Percentiles rank a stretch among this genome's conserved stretches.
Conservation (phyloP, 2,329 filamentous ascomycete genomes). For the Ophioceras dolichostomum region DNA sequence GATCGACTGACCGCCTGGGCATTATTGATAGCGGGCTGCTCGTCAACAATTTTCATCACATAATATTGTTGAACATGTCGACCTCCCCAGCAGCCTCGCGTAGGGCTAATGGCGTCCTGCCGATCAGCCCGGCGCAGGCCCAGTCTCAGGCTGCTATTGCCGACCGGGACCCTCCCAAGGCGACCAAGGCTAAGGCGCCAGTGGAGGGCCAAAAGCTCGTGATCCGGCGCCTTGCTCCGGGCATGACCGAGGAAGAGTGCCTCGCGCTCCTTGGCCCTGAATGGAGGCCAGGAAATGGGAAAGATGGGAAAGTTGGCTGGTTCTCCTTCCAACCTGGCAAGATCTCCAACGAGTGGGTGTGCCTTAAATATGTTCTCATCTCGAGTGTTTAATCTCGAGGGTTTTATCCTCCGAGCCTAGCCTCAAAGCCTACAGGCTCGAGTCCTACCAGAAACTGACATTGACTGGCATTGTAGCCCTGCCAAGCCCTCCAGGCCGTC, state of each 20-base stretch:
- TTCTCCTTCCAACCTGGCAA: conserved; percentile 55
- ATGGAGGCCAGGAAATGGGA: conserved; percentile 72
- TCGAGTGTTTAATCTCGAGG: too few relatives aligned
- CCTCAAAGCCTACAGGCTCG: too few relatives aligned
- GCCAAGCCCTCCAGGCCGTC: conserved; percentile 75
- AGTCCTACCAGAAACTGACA: too few relatives aligned
- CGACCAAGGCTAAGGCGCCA: conserved; percentile 35
- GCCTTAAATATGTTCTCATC: too few relatives aligned
- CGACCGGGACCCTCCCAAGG: conserved; percentile 22
- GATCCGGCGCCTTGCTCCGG: conserved; percentile 74
- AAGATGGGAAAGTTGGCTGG: conserved; percentile 77
- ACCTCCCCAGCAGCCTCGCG: conserved; percentile 17
- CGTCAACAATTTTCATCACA: too few relatives aligned
- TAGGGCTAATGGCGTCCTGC: conserved; percentile 39
- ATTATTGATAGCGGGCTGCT: too few relatives aligned
- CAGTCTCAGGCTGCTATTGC: too few relatives aligned
- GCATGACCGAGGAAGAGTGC: conserved; percentile 71
- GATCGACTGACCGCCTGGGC: too few relatives aligned
- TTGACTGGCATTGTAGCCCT: too few relatives aligned
- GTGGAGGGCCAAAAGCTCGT: conserved; percentile 69
- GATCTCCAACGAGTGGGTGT: conserved; percentile 77
- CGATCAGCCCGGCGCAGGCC: conserved; percentile 26
- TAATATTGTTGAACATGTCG: too few relatives aligned
- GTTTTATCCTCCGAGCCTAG: too few relatives aligned
- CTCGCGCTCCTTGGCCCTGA: conserved; percentile 58